A percentile compares a stretch with the other conserved stretches of the same genome.
Conservation (phyloP, 2,329 filamentous ascomycete genomes). For the Fusarium acutatum region DNA sequence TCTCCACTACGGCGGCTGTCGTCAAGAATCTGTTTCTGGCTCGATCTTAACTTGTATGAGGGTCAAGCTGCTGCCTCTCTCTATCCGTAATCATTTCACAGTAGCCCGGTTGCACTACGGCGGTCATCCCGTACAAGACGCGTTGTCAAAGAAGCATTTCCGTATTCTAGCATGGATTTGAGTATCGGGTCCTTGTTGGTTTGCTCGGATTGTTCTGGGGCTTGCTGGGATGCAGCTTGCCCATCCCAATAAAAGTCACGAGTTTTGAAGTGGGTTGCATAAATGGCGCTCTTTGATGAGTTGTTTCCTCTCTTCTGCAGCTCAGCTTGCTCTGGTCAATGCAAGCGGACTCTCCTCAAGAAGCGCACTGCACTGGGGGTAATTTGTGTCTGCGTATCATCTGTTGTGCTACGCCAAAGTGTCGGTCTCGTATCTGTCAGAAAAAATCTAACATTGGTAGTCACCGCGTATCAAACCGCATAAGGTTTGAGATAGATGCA, state of each 20-base stretch:
- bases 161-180: neutral
- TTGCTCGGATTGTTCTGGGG: slow-evolving; percentile 9
- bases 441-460: neutral
- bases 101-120: neutral
- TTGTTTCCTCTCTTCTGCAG: slow-evolving; percentile 22
- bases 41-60: neutral
- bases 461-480: neutral
- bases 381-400: neutral
- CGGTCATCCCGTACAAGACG: neutral
- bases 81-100: neutral
- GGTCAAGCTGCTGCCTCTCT: neutral
- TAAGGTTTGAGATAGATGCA: slow-evolving; percentile 1
- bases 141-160: neutral
- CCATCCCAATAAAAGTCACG: slow-evolving; percentile 30
- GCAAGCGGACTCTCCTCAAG: neutral
- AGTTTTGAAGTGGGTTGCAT: slow-evolving; percentile 19
- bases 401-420: neutral
- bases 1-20: slow-evolving; percentile 24
- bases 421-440: slow-evolving; percentile 15
- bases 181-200: slow-evolving; percentile 1
- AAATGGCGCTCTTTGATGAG: slow-evolving; percentile 25
- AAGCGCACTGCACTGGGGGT: neutral
- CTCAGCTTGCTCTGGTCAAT: neutral
- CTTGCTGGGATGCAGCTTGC: slow-evolving; percentile 22
- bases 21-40: neutral